A percentile compares a stretch with the other conserved stretches of the same genome.
These are phyloP conservation scores for Aphanomyces euteiches DNA, from an alignment of 352 stramenopile genomes.

Conservation along the genomic window DNA sequence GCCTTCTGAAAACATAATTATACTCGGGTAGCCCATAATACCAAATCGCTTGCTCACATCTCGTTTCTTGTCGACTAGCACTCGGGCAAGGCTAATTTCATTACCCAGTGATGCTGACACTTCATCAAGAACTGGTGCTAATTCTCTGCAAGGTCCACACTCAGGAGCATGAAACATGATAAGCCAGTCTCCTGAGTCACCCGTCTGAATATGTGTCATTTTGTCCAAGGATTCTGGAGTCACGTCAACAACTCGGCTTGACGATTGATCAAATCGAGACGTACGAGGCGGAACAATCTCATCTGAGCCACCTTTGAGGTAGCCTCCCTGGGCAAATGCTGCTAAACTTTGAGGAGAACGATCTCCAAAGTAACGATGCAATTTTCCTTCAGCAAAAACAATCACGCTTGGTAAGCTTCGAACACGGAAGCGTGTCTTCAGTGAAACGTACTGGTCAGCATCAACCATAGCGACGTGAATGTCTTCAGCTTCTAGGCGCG, in stretches of 20 bases:
- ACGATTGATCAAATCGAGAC: not conserved
- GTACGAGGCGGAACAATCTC: not conserved
- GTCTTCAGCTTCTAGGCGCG: slow-evolving; percentile 42
- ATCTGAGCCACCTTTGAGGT: not conserved
- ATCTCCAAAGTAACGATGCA: not conserved
- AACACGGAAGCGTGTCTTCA: slow-evolving; percentile 69
- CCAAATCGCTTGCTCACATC: slow-evolving; percentile 61
- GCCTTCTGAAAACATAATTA: slow-evolving; percentile 69
- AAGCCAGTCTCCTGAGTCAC: slow-evolving; percentile 5
- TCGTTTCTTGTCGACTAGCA: not conserved
- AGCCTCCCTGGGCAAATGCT: not conserved
- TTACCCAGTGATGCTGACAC: not conserved
- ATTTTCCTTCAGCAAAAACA: not conserved
- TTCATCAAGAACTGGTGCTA: not conserved
- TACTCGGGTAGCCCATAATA: slow-evolving; percentile 69
- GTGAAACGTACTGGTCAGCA: slow-evolving; percentile 58
- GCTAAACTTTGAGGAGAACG: not conserved
- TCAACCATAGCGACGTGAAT: slow-evolving; percentile 91
- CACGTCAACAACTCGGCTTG: not conserved
- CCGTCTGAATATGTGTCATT: slow-evolving; percentile 8
- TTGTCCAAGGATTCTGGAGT: not conserved
- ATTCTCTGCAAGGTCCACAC: not conserved
- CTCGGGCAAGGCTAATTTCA: not conserved
- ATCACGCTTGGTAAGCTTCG: slow-evolving; percentile 66
- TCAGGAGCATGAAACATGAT: not conserved